Evolutionary conservation across 2,329 filamentous ascomycete species (phyloP).

Genomic region (Colletotrichum musicola): DNA sequence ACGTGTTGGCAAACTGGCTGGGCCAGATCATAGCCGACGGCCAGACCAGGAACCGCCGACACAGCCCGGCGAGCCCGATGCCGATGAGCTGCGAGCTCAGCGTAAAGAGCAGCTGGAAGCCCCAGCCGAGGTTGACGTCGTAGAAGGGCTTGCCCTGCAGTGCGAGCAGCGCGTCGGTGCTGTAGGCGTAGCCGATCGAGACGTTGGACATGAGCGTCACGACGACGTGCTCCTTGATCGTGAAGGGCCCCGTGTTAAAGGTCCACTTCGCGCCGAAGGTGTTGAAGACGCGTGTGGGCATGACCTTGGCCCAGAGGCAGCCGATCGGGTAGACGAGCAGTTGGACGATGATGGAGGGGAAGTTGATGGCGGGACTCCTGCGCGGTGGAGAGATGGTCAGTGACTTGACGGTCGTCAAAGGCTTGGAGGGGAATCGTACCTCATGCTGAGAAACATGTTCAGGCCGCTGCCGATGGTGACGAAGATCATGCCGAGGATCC

Average conservation of each 20-base stretch:
- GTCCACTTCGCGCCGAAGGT: slow-evolving; percentile 50
- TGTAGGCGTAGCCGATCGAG: slow-evolving; percentile 61
- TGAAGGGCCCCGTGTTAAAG: slow-evolving; percentile 57
- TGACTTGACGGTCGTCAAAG: not conserved
- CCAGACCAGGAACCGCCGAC: slow-evolving; percentile 68
- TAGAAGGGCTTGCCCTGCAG: slow-evolving; percentile 59
- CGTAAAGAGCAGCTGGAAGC: slow-evolving; percentile 68
- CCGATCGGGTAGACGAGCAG: slow-evolving; percentile 59
- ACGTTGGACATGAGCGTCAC: slow-evolving; percentile 64
- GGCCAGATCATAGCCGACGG: slow-evolving; percentile 75
- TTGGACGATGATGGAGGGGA: slow-evolving; percentile 52
- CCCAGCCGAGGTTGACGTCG: slow-evolving; percentile 62
- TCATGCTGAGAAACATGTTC: slow-evolving; percentile 37
- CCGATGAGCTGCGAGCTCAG: slow-evolving; percentile 72
- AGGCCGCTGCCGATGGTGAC: slow-evolving; percentile 57
- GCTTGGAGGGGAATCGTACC: not conserved
- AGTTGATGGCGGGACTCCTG: slow-evolving; percentile 44
- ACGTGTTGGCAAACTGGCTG: slow-evolving; percentile 59
- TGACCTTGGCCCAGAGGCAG: slow-evolving; percentile 55
- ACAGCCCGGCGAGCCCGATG: slow-evolving; percentile 70
- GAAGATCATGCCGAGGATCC: slow-evolving; percentile 59
- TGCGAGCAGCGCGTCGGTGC: slow-evolving; percentile 54
- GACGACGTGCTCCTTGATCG: slow-evolving; percentile 63
- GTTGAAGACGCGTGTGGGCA: slow-evolving; percentile 56
- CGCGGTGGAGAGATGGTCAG: slow-evolving; percentile 42